A percentile compares a stretch with the other conserved stretches of the same genome.
These are phyloP conservation scores for Lentinula detonsa DNA, from an alignment of 768 basidiomycete genomes.

Conservation along the genomic window DNA sequence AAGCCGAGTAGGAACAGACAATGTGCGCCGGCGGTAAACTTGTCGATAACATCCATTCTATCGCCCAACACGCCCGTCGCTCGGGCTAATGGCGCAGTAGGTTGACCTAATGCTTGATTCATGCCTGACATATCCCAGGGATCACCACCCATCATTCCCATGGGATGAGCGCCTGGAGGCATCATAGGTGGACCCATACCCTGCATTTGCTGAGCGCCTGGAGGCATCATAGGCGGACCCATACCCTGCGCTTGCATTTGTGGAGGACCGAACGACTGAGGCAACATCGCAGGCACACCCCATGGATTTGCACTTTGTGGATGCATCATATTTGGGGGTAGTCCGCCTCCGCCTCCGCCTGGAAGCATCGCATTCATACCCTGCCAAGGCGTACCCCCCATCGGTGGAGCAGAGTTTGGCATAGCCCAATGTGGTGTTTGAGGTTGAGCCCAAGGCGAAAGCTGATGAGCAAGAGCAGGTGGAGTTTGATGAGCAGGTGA, in stretches of 20 bases:
- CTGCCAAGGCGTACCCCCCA: conserved; percentile 3
- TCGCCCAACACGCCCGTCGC: not conserved
- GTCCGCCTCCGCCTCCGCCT: not conserved
- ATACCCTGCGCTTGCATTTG: not conserved
- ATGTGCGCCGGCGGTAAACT: not conserved
- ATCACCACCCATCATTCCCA: not conserved
- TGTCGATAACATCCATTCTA: not conserved
- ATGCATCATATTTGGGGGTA: not conserved
- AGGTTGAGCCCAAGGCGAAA: not conserved
- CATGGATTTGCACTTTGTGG: not conserved
- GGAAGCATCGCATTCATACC: not conserved
- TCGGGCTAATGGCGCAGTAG: not conserved
- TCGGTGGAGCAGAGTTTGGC: not conserved
- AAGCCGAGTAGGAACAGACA: not conserved
- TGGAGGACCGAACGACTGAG: not conserved
- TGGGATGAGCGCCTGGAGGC: not conserved
- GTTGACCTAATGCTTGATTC: not conserved
- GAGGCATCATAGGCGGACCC: not conserved
- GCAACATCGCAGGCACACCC: conserved; percentile 2
- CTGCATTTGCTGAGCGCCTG: not conserved
- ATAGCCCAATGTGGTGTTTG: not conserved
- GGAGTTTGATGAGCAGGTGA: not conserved
- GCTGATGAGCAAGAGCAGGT: not conserved
- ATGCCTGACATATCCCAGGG: not conserved
- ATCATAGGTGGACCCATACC: not conserved